These are phyloP conservation scores for Ophiobolus disseminans DNA, from an alignment of 2,329 filamentous ascomycete species.

Conservation along the genomic window DNA sequence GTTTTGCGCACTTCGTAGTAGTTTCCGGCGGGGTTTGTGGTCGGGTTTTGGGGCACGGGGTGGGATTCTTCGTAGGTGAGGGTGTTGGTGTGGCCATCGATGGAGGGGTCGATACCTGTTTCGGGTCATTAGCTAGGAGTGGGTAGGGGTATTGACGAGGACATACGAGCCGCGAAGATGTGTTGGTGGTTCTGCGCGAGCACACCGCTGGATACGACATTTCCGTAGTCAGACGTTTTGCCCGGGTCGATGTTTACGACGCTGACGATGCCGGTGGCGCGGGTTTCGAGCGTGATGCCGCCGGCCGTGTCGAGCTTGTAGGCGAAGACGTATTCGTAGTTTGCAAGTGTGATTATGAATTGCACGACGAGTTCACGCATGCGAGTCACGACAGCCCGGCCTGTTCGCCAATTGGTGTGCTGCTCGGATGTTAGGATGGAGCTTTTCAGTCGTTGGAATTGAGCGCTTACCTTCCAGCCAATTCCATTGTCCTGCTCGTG, in stretches of 20 bases:
- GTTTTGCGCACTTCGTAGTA: slow-evolving; percentile 63
- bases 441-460: neutral
- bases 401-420: slow-evolving; percentile 72
- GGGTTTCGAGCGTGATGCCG: slow-evolving; percentile 66
- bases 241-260: slow-evolving; percentile 66
- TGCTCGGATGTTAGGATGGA: slow-evolving; percentile 56
- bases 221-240: slow-evolving; percentile 63
- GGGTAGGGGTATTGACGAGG: neutral
- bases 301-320: slow-evolving; percentile 71
- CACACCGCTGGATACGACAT: slow-evolving; percentile 68
- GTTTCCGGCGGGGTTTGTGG: slow-evolving; percentile 68
- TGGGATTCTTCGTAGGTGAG: slow-evolving; percentile 63
- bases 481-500: slow-evolving; percentile 75
- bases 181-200: slow-evolving; percentile 76
- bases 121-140: neutral
- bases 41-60: slow-evolving; percentile 56
- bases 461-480: slow-evolving; percentile 38
- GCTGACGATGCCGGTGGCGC: slow-evolving; percentile 71
- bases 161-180: slow-evolving; percentile 59
- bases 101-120: slow-evolving; percentile 68
- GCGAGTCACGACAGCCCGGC: slow-evolving; percentile 66
- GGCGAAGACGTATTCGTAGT: slow-evolving; percentile 74
- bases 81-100: slow-evolving; percentile 64
- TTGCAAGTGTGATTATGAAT: slow-evolving; percentile 71
- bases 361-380: slow-evolving; percentile 70